Base-by-base conservation (phyloP, 2,329 filamentous ascomycete species). In the Hymenoscyphus infarciens region DNA sequence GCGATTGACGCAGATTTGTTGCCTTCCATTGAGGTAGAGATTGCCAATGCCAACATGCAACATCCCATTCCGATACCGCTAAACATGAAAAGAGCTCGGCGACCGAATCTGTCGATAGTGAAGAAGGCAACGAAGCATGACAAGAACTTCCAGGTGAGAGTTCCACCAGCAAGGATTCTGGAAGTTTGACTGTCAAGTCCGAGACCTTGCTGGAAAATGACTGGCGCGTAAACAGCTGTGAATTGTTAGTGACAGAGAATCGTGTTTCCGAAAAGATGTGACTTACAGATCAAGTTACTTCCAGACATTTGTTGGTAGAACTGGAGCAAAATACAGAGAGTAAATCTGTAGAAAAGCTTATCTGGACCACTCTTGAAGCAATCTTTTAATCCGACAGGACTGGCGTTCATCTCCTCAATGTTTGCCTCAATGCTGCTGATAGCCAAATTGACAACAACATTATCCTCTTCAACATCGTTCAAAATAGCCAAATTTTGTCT, bases 51-150 rank as follows among this genome's bases (percentile, higher is more conserved):
- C 5, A 81, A 66, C 83, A 85, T 85, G 72, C 82, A 85, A 22
- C 74, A 67, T 2, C 78, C 76, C 83, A 85, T 85, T 3, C 81
- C 81, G 49, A 82, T 77, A 4, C 80, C 77, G 67, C 83, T 81
- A 65, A 83, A 81, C 60, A 78, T 77, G 67, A 80, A 76, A 69
- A 82, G 80, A 52, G 79, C 77, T 42, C 87, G 81, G 10, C 88
- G 81, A 8, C 88, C 87, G 61, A 90, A 88, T 0, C 83, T 80
- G 70, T 90, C 87, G 0, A 90, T 77, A 0, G 87, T 90, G 68
- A 89, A 89, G 59, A 68, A 69, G 2, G 68, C 64, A 1, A 70
- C 65, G 38, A 68, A 67, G 19, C 78, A 81, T 35, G 79, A 81
- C 22, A 83, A 67, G 68, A 83, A 83, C 69, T 85, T 84, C 78